phyloP scores from a whole-genome alignment of 169 alveolate genomes.

The Plasmodium chabaudi region DNA sequence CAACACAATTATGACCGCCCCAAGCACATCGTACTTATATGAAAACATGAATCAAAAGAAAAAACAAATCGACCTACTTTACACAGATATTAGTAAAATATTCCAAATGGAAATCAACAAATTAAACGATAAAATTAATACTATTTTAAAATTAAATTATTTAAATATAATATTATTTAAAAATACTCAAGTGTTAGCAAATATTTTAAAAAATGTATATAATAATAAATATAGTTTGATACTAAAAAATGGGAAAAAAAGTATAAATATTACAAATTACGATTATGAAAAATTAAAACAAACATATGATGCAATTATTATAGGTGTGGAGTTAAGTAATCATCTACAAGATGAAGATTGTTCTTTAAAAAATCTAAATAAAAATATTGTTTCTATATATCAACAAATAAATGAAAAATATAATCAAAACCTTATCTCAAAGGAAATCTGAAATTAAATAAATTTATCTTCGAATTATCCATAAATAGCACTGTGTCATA shows the following conservation, averaged over 20 bases:
- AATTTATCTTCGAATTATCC: too few species aligned
- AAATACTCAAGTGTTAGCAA: constrained; percentile 20
- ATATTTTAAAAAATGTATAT: constrained; percentile 50
- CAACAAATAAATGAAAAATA: constrained; percentile 35
- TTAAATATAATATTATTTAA: constrained; percentile 25
- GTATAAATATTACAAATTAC: constrained; percentile 42
- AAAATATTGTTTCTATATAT: constrained; percentile 31
- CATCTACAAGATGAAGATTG: not conserved
- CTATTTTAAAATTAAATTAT: constrained; percentile 28
- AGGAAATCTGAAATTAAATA: too few species aligned
- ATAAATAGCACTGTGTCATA: too few species aligned
- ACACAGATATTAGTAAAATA: constrained; percentile 41
- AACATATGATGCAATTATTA: constrained; percentile 10
- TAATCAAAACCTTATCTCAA: too few species aligned
- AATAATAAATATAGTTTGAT: constrained; percentile 44
- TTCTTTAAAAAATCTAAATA: constrained; percentile 10
- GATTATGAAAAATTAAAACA: constrained; percentile 31
- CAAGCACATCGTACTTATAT: not conserved
- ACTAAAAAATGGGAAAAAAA: constrained; percentile 50
- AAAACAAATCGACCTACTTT: not conserved
- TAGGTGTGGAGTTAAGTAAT: not conserved
- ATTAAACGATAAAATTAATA: constrained; percentile 52
- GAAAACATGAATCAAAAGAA: not conserved
- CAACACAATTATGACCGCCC: too few species aligned
- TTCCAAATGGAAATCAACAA: constrained; percentile 35